phyloP scores from a whole-genome alignment of 805 yeast species.

The Yarrowia porcina region DNA sequence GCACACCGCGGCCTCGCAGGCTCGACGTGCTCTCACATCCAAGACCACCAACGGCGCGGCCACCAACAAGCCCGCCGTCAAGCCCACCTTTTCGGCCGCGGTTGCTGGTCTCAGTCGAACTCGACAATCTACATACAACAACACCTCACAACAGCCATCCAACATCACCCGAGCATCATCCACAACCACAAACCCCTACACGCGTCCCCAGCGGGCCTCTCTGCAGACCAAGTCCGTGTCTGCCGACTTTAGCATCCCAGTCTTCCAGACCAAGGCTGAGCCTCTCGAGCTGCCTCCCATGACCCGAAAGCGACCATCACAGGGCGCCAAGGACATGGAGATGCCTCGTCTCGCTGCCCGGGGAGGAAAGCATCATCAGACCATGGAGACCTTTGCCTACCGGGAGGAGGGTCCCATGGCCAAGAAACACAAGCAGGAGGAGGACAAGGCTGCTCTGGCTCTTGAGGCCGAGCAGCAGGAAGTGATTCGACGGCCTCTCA shows the following conservation, averaged over 20 bases:
- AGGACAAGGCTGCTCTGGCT: not conserved
- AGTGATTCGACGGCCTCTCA: conserved; percentile 18
- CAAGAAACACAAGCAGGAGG: conserved; percentile 45
- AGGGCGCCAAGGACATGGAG: conserved; percentile 23
- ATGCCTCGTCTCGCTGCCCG: conserved; percentile 13
- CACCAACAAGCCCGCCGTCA: conserved; percentile 59
- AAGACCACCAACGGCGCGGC: conserved; percentile 16
- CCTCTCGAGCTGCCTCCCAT: not conserved
- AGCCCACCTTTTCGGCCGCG: conserved; percentile 27
- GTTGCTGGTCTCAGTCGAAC: conserved; percentile 15
- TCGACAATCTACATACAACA: not conserved
- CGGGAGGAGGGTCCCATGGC: conserved; percentile 14
- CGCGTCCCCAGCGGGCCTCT: conserved; percentile 22
- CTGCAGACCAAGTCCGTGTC: conserved; percentile 15
- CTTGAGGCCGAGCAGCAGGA: conserved; percentile 23
- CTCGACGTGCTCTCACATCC: conserved; percentile 22
- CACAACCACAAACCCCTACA: conserved; percentile 18
- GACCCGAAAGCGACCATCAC: conserved; percentile 20
- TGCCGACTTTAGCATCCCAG: conserved; percentile 9
- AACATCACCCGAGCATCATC: conserved; percentile 5
- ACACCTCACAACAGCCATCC: not conserved
- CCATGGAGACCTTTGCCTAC: conserved; percentile 23
- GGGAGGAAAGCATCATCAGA: conserved; percentile 20
- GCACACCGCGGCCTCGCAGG: conserved; percentile 15
- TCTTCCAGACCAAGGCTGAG: conserved; percentile 22